Evolutionary conservation across 495 filamentous ascomycete genomes (phyloP).

Genomic region (Trichoderma virens): DNA sequence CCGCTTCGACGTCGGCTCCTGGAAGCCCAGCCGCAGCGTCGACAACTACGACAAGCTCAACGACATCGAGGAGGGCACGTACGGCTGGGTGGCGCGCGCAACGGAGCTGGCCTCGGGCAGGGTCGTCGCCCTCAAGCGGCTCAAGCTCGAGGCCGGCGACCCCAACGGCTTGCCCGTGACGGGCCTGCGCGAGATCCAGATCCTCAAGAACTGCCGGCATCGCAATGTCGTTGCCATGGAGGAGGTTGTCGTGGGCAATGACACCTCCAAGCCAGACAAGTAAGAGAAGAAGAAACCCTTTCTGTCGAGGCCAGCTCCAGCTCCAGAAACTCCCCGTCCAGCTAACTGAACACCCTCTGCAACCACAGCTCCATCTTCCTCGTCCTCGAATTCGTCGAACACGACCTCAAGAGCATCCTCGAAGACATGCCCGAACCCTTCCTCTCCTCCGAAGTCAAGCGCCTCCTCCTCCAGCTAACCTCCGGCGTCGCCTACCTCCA

Average conservation of each 20-base stretch:
- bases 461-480: slow-evolving; percentile 73
- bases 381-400: slow-evolving; percentile 96
- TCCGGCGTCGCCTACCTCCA: slow-evolving; percentile 84
- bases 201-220: slow-evolving; percentile 50
- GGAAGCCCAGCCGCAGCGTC: slow-evolving; percentile 71
- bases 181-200: slow-evolving; percentile 77
- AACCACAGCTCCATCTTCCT: slow-evolving; percentile 77
- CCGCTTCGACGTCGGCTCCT: slow-evolving; percentile 60
- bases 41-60: slow-evolving; percentile 89
- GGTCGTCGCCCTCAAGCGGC: slow-evolving; percentile 86
- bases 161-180: slow-evolving; percentile 85
- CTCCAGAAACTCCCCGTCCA: no score
- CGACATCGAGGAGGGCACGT: slow-evolving; percentile 94
- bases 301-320: no score
- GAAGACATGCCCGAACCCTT: slow-evolving; percentile 94
- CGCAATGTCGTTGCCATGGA: slow-evolving; percentile 68
- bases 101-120: slow-evolving; percentile 71
- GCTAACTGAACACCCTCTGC: not conserved
- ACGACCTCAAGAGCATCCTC: slow-evolving; percentile 91
- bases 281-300: slow-evolving; percentile 38
- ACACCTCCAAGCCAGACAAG: slow-evolving; percentile 58
- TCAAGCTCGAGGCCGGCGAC: slow-evolving; percentile 80
- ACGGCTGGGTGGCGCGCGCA: slow-evolving; percentile 88
- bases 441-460: slow-evolving; percentile 87
- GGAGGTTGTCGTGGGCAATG: slow-evolving; percentile 80